Evolutionary conservation across 2,329 filamentous ascomycete species (phyloP).

Genomic region (Aspergillus sp.): DNA sequence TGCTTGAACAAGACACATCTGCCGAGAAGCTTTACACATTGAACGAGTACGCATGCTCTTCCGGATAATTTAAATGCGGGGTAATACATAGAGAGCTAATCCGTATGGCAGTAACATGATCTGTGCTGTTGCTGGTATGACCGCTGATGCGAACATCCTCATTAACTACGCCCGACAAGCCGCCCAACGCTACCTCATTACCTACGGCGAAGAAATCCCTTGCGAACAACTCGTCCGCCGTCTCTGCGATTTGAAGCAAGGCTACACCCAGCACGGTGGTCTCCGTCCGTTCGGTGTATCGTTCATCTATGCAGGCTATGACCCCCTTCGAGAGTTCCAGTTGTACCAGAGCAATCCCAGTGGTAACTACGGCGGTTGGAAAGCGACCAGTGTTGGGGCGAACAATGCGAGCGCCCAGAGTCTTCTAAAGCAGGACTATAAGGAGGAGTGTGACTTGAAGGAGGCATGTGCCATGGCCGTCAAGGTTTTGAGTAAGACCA

Average conservation of each 20-base stretch:
- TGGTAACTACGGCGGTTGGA: slow-evolving; percentile 99
- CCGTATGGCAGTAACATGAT: slow-evolving; percentile 84
- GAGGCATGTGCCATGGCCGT: slow-evolving; percentile 97
- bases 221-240: slow-evolving; percentile 97
- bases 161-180: slow-evolving; percentile 99
- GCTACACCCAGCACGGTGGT: slow-evolving; percentile 98
- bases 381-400: slow-evolving; percentile 94
- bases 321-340: slow-evolving; percentile 94
- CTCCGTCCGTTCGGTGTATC: slow-evolving; percentile 97
- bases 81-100: slow-evolving; percentile 16
- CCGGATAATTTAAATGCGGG: not conserved
- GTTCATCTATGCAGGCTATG: slow-evolving; percentile 99
- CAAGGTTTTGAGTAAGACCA: slow-evolving; percentile 99
- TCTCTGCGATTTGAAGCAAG: slow-evolving; percentile 97
- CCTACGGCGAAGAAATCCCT: slow-evolving; percentile 99
- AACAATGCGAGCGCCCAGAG: slow-evolving; percentile 98
- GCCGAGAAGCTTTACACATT: slow-evolving; percentile 99
- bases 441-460: slow-evolving; percentile 94
- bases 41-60: slow-evolving; percentile 77
- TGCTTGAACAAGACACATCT: slow-evolving; percentile 98
- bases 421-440: slow-evolving; percentile 98
- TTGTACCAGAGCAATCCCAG: slow-evolving; percentile 98
- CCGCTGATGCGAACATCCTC: slow-evolving; percentile 98
- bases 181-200: slow-evolving; percentile 95
- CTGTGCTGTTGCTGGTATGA: slow-evolving; percentile 98